phyloP scores from a whole-genome alignment of 1,284 basidiomycete genomes.

The Boletus smithii region DNA sequence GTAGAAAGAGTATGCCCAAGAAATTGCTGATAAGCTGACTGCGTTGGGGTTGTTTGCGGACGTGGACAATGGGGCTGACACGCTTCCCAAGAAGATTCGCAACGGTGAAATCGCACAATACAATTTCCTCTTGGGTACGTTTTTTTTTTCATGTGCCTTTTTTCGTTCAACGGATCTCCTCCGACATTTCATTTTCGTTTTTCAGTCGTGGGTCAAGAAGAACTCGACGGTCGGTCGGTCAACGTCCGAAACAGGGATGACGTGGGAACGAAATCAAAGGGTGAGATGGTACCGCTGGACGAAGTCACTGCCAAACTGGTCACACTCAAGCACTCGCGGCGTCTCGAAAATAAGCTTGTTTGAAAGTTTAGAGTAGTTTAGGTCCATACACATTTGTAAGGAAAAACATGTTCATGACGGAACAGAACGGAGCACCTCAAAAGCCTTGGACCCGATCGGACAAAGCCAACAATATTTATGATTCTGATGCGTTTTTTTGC shows the following conservation, averaged over 20 bases:
- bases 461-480: too few relatives aligned
- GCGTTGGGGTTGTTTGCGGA: slow-evolving; percentile 83
- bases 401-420: slow-evolving; percentile 3
- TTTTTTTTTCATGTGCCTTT: background rate
- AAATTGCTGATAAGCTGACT: slow-evolving; percentile 70
- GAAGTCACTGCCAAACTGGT: slow-evolving; percentile 64
- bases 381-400: slow-evolving; percentile 6
- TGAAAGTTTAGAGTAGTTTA: slow-evolving; percentile 24
- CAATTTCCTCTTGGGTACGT: slow-evolving; percentile 93
- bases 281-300: slow-evolving; percentile 65
- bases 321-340: slow-evolving; percentile 58
- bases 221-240: slow-evolving; percentile 81
- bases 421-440: slow-evolving; percentile 1
- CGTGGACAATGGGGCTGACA: slow-evolving; percentile 90
- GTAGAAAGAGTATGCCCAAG: slow-evolving; percentile 87
- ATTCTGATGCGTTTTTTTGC: background rate
- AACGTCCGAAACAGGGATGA: slow-evolving; percentile 96
- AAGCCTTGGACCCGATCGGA: too few relatives aligned
- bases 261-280: slow-evolving; percentile 75
- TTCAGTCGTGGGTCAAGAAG: slow-evolving; percentile 91
- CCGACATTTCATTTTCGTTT: slow-evolving; percentile 6
- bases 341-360: slow-evolving; percentile 55
- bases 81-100: slow-evolving; percentile 94
- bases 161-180: background rate
- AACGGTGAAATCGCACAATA: slow-evolving; percentile 92